Conservation (phyloP, 1,139 yeast genomes). For the Hansenula lynferdii region DNA sequence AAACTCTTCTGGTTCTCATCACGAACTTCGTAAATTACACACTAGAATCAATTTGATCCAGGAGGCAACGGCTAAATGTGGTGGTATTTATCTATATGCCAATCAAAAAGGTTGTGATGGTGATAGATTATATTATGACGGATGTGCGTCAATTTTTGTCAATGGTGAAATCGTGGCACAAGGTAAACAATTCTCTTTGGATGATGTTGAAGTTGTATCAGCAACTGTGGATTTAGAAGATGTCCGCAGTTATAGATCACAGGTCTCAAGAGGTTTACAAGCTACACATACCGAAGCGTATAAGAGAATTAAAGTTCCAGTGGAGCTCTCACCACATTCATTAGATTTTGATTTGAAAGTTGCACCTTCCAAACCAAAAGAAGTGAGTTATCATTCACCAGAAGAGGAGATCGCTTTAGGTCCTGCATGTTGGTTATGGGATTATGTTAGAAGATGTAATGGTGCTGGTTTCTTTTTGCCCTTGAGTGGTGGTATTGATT, state of each 20-base stretch:
- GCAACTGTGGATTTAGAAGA: slow-evolving; percentile 94
- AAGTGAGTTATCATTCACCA: slow-evolving; percentile 66
- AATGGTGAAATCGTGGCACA: slow-evolving; percentile 92
- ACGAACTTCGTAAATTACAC: slow-evolving; percentile 85
- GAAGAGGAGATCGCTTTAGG: slow-evolving; percentile 97
- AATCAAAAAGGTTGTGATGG: slow-evolving; percentile 99
- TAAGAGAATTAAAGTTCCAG: slow-evolving; percentile 55
- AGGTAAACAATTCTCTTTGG: slow-evolving; percentile 82
- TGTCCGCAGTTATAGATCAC: slow-evolving; percentile 74
- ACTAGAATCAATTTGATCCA: slow-evolving; percentile 79
- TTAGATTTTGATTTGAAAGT: slow-evolving; percentile 56
- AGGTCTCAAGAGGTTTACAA: slow-evolving; percentile 76
- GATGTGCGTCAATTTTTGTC: slow-evolving; percentile 90
- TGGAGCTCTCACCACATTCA: slow-evolving; percentile 56
- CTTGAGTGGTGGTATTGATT: slow-evolving; percentile 94
- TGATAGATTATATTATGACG: slow-evolving; percentile 93
- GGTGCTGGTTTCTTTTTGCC: slow-evolving; percentile 93
- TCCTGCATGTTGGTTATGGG: slow-evolving; percentile 99
- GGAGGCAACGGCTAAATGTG: slow-evolving; percentile 93
- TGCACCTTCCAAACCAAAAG: slow-evolving; percentile 51
- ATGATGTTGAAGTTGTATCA: slow-evolving; percentile 88
- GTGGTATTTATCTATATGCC: slow-evolving; percentile 90
- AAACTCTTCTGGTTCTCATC: slow-evolving; percentile 95
- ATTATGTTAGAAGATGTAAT: slow-evolving; percentile 82
- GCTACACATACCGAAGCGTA: slow-evolving; percentile 47